Conservation (phyloP, 805 yeast genomes). For the Ogataea nakhonphanomensis region DNA sequence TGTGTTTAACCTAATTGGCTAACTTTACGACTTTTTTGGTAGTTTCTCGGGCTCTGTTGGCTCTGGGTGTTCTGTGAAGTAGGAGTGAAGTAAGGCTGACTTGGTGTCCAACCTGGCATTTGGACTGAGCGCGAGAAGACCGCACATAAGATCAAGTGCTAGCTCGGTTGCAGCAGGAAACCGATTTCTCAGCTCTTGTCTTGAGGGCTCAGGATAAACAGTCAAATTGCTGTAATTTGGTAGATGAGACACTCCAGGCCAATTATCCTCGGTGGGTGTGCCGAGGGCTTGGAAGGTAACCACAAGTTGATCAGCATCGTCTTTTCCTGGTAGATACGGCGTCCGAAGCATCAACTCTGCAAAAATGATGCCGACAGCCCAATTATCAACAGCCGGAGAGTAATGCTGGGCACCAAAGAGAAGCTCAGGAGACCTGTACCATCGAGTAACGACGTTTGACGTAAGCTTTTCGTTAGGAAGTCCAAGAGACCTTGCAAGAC, state of each 20-base stretch:
- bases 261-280: slow-evolving; percentile 85
- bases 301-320: slow-evolving; percentile 84
- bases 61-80: slow-evolving; percentile 68
- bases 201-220: slow-evolving; percentile 78
- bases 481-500: slow-evolving; percentile 83
- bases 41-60: slow-evolving; percentile 67
- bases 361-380: slow-evolving; percentile 96
- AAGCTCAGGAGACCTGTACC: slow-evolving; percentile 97
- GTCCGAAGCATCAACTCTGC: slow-evolving; percentile 94
- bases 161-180: slow-evolving; percentile 88
- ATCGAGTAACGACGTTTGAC: slow-evolving; percentile 92
- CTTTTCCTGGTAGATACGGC: slow-evolving; percentile 91
- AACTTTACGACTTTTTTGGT: slow-evolving; percentile 34
- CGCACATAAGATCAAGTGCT: slow-evolving; percentile 72
- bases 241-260: slow-evolving; percentile 86
- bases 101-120: slow-evolving; percentile 63
- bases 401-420: slow-evolving; percentile 86
- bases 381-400: slow-evolving; percentile 83
- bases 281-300: slow-evolving; percentile 96
- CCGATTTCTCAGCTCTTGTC: slow-evolving; percentile 73
- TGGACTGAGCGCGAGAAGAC: slow-evolving; percentile 77
- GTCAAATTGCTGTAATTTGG: slow-evolving; percentile 73
- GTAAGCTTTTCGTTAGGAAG: slow-evolving; percentile 75
- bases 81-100: slow-evolving; percentile 60
- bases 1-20: slow-evolving; percentile 40